Base-by-base conservation (phyloP, 495 filamentous ascomycete genomes). In the Podospora pseudoanserina region DNA sequence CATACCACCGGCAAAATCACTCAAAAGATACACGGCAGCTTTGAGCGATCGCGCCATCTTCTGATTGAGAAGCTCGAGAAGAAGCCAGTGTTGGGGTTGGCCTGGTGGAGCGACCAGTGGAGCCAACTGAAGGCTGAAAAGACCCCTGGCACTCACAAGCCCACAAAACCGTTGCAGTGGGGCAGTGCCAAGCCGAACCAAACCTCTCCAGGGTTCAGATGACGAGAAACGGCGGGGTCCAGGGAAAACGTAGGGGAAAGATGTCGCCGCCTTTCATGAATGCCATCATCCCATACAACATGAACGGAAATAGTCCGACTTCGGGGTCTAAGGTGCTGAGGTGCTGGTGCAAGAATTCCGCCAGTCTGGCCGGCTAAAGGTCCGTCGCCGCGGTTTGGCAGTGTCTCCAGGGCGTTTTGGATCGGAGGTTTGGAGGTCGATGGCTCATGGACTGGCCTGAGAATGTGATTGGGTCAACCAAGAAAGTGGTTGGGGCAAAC, bases 381-480 rank as follows among this genome's bases (percentile, higher is more conserved):
- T 49, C 39, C 39, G 39, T 49, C 39, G 6, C 39, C 39, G 39
- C 39, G 39, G 39, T 49, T 11, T 49, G 5, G 39, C 1, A 49
- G 39, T 49, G 39, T 13, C 39, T 49, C 39, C 9, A 63, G 13
- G n/a, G 5, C 61, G 32, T 39, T 63, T 63, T 63, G 32, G 30
- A 63, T 32, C 61, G 32, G 32, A 39, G 61, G 61, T 63, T 32
- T 63, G 27, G 32, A 63, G 61, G 61, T 63, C 30, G 30, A 19
- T 18, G 32, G 61, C 61, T 32, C 27, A 39, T n/a, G 32, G 61
- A 27, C 61, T 32, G 16, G 28, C 34, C 30, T 20, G 32, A n/a
- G 32, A 20, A 23, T 23, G 11, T 63, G 61, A 63, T 63, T 63
- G 61, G 61, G n/a, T 28, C n/a, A 49, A 19, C 61, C 18, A 13